Conservation (phyloP, 306 rosid genomes). For the Carpinus fangiana region DNA sequence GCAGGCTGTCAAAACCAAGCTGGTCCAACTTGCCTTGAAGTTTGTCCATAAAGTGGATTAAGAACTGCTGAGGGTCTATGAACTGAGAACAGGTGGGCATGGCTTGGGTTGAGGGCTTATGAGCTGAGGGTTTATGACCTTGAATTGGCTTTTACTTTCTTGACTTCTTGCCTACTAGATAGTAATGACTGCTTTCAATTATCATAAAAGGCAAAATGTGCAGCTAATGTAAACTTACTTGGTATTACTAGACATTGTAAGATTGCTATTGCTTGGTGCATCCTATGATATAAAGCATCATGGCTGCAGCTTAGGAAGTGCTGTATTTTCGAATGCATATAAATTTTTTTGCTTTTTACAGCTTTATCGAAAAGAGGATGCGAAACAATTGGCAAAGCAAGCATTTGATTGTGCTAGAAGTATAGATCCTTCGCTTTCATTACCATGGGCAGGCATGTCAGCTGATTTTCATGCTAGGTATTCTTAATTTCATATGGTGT, state of each 20-base stretch:
- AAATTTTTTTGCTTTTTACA: slow-evolving; percentile 36
- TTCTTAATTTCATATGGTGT: slow-evolving; percentile 10
- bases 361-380: slow-evolving; percentile 66
- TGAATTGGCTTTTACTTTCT: neutral
- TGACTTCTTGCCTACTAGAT: neutral
- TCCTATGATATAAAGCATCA: slow-evolving; percentile 3
- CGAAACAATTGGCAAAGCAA: slow-evolving; percentile 68
- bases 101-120: slow-evolving; percentile 1
- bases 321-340: slow-evolving; percentile 1
- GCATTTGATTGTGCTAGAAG: slow-evolving; percentile 93
- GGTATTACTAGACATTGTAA: neutral
- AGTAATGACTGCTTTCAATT: neutral
- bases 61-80: neutral
- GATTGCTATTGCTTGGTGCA: slow-evolving; percentile 1
- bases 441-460: slow-evolving; percentile 99
- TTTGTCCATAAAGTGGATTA: neutral
- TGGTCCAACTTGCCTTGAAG: neutral
- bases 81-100: neutral
- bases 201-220: neutral
- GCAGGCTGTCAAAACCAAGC: neutral
- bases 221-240: neutral
- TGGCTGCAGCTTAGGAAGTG: neutral
- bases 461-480: slow-evolving; percentile 67
- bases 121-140: neutral
- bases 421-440: slow-evolving; percentile 86